Percentiles rank a stretch among this genome's conserved stretches.
Conservation (phyloP, 2,329 filamentous ascomycete genomes). For the Colletotrichum gloeosporioides region DNA sequence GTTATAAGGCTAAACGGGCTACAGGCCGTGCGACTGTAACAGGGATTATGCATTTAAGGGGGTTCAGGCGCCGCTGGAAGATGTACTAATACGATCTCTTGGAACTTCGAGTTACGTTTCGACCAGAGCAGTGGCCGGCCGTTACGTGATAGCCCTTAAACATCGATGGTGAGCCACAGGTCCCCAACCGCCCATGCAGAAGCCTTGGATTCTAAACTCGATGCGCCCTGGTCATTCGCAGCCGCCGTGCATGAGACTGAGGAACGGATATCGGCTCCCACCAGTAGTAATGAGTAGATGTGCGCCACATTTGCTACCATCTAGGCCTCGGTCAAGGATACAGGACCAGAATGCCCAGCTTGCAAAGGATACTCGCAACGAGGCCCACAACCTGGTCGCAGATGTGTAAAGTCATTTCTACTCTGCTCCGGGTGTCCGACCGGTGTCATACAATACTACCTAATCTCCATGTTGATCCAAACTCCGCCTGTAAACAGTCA, state of each 20-base stretch:
- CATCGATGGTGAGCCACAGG: neutral
- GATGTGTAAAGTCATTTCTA: neutral
- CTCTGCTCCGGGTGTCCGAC: neutral
- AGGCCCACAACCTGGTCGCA: neutral
- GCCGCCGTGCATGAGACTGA: neutral
- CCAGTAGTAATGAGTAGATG: neutral
- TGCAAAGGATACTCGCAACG: neutral
- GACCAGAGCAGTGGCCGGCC: neutral
- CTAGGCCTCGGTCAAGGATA: neutral
- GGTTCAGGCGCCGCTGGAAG: neutral
- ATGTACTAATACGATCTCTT: neutral
- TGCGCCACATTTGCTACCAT: neutral
- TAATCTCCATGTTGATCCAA: neutral
- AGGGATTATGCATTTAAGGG: neutral
- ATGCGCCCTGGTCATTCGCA: neutral
- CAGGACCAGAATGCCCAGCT: neutral
- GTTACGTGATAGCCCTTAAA: neutral
- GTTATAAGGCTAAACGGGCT: neutral
- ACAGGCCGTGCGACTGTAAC: neutral
- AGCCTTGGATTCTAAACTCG: neutral
- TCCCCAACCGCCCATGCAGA: neutral
- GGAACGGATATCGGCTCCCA: neutral
- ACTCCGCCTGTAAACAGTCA: neutral
- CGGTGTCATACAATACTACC: neutral
- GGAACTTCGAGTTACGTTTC: neutral